phyloP scores from a whole-genome alignment of 2,329 filamentous ascomycete genomes.

The Didymella segeticola region DNA sequence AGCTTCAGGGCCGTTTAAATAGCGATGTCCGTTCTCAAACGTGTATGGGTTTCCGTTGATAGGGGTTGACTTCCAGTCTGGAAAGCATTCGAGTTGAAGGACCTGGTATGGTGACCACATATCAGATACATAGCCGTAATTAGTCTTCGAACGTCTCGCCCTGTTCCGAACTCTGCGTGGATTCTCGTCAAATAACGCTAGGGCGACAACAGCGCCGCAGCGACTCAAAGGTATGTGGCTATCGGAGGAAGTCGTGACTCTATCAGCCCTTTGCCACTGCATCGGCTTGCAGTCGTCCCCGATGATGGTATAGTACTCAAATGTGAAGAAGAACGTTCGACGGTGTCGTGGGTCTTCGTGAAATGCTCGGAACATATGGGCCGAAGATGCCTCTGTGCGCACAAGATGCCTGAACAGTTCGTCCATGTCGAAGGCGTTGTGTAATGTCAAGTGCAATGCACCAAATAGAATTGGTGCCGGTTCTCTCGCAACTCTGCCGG shows the following conservation, averaged over 20 bases:
- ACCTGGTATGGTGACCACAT: slow-evolving; percentile 68
- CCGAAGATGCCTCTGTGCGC: slow-evolving; percentile 52
- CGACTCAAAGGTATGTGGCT: slow-evolving; percentile 66
- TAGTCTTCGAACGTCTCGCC: slow-evolving; percentile 55
- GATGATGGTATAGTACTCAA: slow-evolving; percentile 70
- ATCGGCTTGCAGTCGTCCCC: slow-evolving; percentile 63
- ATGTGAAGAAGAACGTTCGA: slow-evolving; percentile 67
- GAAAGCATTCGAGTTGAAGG: slow-evolving; percentile 37
- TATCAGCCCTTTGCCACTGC: slow-evolving; percentile 66
- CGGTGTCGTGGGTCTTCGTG: slow-evolving; percentile 56
- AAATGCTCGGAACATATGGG: slow-evolving; percentile 61
- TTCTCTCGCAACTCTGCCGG: slow-evolving; percentile 60
- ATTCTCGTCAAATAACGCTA: slow-evolving; percentile 62
- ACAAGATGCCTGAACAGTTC: slow-evolving; percentile 64
- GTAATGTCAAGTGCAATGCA: slow-evolving; percentile 65
- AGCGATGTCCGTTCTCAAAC: slow-evolving; percentile 63
- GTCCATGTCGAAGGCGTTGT: slow-evolving; percentile 66
- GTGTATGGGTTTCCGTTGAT: slow-evolving; percentile 57
- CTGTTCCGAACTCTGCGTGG: slow-evolving; percentile 59
- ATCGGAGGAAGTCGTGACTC: slow-evolving; percentile 47
- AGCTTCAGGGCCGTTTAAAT: slow-evolving; percentile 67
- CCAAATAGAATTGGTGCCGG: slow-evolving; percentile 67
- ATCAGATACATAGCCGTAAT: slow-evolving; percentile 63
- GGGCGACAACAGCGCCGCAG: slow-evolving; percentile 65
- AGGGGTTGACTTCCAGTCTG: slow-evolving; percentile 58